phyloP scores from a whole-genome alignment of 2,329 filamentous ascomycete species.

The Annulohypoxylon truncatum region DNA sequence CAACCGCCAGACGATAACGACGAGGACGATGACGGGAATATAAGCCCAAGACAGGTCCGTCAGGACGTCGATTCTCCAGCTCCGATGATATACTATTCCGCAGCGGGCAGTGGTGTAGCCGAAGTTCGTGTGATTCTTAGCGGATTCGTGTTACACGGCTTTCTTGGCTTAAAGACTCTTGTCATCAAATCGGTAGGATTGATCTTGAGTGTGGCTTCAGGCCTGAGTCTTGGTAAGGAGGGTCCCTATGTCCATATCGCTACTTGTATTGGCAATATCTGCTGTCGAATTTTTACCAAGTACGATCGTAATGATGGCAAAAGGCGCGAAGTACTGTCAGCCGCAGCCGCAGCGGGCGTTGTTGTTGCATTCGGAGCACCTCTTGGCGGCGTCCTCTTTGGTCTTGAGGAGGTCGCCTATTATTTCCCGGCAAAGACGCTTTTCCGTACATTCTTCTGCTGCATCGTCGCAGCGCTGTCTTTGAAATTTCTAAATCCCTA shows the following conservation, averaged over 20 bases:
- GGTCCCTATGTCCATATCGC: slow-evolving; percentile 98
- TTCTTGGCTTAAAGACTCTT: slow-evolving; percentile 88
- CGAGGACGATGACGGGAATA: slow-evolving; percentile 55
- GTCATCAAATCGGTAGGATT: slow-evolving; percentile 85
- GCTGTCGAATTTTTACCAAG: slow-evolving; percentile 91
- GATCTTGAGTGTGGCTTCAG: slow-evolving; percentile 89
- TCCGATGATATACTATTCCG: slow-evolving; percentile 90
- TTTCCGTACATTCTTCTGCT: slow-evolving; percentile 98
- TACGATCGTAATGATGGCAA: slow-evolving; percentile 96
- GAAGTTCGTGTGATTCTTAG: slow-evolving; percentile 98
- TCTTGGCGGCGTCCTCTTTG: slow-evolving; percentile 87
- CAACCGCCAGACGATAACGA: slow-evolving; percentile 54
- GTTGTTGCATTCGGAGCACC: slow-evolving; percentile 95
- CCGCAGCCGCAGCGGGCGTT: slow-evolving; percentile 89
- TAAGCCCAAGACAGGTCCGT: slow-evolving; percentile 52
- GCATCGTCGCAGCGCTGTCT: slow-evolving; percentile 89
- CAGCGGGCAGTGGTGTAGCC: slow-evolving; percentile 93
- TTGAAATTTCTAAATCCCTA: slow-evolving; percentile 97
- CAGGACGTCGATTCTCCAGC: slow-evolving; percentile 61
- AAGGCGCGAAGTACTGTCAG: slow-evolving; percentile 91
- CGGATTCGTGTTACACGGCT: slow-evolving; percentile 95
- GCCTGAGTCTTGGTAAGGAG: slow-evolving; percentile 93
- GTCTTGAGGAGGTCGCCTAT: slow-evolving; percentile 93
- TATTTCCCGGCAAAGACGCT: slow-evolving; percentile 98
- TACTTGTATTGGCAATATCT: slow-evolving; percentile 93